Evolutionary conservation across 148 eudicot genomes (phyloP).

Genomic region (Camellia japonica): DNA sequence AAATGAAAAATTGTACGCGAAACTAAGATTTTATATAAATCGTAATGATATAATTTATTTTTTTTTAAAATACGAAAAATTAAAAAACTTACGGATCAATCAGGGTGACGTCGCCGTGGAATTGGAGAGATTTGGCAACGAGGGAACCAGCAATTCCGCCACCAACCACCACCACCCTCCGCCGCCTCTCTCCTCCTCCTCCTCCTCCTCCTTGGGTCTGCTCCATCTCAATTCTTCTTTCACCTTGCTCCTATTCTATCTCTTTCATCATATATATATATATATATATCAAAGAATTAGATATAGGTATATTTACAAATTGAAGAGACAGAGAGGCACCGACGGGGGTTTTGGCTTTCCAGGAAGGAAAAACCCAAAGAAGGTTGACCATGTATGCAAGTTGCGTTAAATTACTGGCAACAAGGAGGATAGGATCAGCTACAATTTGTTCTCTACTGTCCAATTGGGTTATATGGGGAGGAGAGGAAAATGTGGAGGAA

Average conservation of each 20-base stretch:
- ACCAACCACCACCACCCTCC: slow-evolving; percentile 54
- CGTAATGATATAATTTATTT: no score
- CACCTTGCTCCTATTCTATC: background rate
- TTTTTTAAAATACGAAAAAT: no score
- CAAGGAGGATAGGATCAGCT: no score
- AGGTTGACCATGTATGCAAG: no score
- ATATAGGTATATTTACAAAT: no score
- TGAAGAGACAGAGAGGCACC: background rate
- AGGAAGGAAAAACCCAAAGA: no score
- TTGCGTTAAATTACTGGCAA: no score
- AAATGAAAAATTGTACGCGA: no score
- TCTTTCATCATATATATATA: background rate
- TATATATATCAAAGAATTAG: background rate
- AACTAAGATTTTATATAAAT: no score
- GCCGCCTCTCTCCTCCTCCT: slow-evolving; percentile 10
- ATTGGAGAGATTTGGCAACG: slow-evolving; percentile 54
- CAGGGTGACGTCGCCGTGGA: slow-evolving; percentile 40
- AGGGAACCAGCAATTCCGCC: slow-evolving; percentile 67
- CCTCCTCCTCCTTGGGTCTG: slow-evolving; percentile 1
- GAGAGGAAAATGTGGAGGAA: no score
- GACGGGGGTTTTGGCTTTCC: background rate
- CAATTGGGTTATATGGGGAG: no score
- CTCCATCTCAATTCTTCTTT: slow-evolving; percentile 4
- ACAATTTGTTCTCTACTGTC: no score
- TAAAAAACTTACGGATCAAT: slow-evolving; percentile 48